Conservation (phyloP, 768 basidiomycete species). For the Rhizopogon vulgaris region DNA sequence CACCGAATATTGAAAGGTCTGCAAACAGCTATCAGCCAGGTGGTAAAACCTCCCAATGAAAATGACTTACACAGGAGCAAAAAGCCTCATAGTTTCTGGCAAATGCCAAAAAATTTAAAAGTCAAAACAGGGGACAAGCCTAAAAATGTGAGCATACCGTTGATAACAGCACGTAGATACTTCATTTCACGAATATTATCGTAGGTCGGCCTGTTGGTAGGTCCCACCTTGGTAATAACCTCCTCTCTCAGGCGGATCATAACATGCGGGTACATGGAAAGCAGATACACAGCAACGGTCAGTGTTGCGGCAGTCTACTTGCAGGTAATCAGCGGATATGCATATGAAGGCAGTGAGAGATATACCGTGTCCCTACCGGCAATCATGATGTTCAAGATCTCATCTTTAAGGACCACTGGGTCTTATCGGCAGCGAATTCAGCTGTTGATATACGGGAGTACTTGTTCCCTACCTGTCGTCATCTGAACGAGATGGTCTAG, state of each 20-base stretch:
- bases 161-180: constrained; percentile 58
- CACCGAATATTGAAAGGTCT: constrained; percentile 47
- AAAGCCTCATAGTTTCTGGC: constrained; percentile 51
- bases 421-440: constrained; percentile 11
- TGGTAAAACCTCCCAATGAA: not conserved
- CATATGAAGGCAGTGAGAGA: not conserved
- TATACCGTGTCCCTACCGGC: constrained; percentile 16
- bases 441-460: constrained; percentile 26
- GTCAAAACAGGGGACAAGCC: not conserved
- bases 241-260: constrained; percentile 46
- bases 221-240: constrained; percentile 46
- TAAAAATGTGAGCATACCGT: constrained; percentile 33
- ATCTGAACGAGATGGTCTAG: constrained; percentile 50
- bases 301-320: constrained; percentile 32
- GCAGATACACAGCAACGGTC: constrained; percentile 34
- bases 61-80: constrained; percentile 35
- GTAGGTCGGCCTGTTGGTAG: constrained; percentile 40
- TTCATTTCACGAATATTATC: constrained; percentile 58
- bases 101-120: not conserved
- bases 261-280: constrained; percentile 46
- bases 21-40: not conserved
- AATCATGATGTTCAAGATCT: constrained; percentile 30
- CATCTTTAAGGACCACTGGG: constrained; percentile 22
- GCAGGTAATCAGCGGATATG: constrained; percentile 27
- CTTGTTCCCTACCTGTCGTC: constrained; percentile 31